A percentile compares a stretch with the other conserved stretches of the same genome.
phyloP scores from a whole-genome alignment of 306 rosid genomes.

The Echinosophora koreensis region DNA sequence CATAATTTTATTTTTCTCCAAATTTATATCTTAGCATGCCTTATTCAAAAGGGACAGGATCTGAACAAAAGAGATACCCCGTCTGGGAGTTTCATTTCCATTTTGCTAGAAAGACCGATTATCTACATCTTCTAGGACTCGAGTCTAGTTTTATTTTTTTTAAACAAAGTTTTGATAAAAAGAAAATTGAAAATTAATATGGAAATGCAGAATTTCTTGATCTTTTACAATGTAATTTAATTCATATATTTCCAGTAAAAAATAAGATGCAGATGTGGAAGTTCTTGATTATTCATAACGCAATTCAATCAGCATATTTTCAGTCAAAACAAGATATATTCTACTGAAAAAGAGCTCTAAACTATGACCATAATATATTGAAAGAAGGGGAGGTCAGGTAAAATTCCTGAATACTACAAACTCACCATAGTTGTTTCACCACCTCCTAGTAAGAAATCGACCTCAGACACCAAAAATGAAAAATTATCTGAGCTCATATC shows the following conservation, averaged over 20 bases:
- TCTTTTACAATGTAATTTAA: slow-evolving; percentile 24
- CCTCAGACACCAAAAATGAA: slow-evolving; percentile 68
- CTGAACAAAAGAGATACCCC: slow-evolving; percentile 25
- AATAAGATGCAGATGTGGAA: neutral
- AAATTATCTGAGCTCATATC: slow-evolving; percentile 56
- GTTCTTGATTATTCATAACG: slow-evolving; percentile 5
- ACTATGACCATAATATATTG: slow-evolving; percentile 1
- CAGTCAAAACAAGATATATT: slow-evolving; percentile 36
- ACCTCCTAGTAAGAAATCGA: slow-evolving; percentile 75
- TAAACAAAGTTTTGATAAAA: too few species aligned
- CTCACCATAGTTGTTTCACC: slow-evolving; percentile 83
- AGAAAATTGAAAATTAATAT: slow-evolving; percentile 27
- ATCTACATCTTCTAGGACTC: slow-evolving; percentile 26
- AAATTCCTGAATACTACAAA: slow-evolving; percentile 29
- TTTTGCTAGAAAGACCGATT: slow-evolving; percentile 34
- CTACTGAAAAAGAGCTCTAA: slow-evolving; percentile 5
- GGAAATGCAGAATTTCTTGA: slow-evolving; percentile 8
- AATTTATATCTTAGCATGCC: slow-evolving; percentile 16
- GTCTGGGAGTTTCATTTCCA: slow-evolving; percentile 28
- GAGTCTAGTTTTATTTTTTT: slow-evolving; percentile 3
- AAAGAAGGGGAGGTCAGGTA: neutral
- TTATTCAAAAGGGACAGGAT: slow-evolving; percentile 1
- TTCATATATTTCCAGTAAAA: slow-evolving; percentile 6
- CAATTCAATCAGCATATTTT: slow-evolving; percentile 41
- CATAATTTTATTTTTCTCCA: neutral